phyloP scores from a whole-genome alignment of 257 asterid genomes.

The Solanum sitiens region DNA sequence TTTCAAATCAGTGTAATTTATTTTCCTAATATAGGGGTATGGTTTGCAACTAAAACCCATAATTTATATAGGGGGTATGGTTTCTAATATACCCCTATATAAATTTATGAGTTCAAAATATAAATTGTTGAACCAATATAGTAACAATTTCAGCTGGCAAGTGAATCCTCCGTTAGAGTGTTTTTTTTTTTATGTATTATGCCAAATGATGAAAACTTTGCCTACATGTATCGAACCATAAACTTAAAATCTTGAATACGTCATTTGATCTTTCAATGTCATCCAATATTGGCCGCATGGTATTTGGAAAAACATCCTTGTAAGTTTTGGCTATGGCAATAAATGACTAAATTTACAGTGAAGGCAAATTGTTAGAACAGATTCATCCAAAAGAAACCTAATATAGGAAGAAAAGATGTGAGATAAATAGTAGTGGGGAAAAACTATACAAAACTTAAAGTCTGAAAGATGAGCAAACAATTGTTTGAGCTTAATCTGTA shows the following conservation, averaged over 20 bases:
- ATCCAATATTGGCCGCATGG: neutral
- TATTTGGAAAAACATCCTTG: neutral
- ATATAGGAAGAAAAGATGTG: neutral
- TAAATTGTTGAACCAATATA: too few relatives aligned
- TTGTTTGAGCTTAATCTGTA: neutral
- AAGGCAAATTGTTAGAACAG: neutral
- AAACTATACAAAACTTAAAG: neutral
- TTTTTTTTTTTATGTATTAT: too few relatives aligned
- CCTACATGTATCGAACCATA: neutral
- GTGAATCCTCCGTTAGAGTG: too few relatives aligned
- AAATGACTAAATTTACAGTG: neutral
- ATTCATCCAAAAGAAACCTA: neutral
- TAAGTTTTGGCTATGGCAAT: neutral
- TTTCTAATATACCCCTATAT: too few relatives aligned
- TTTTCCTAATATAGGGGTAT: neutral
- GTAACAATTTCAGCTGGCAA: too few relatives aligned
- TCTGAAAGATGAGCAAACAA: neutral
- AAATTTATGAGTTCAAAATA: too few relatives aligned
- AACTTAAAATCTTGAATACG: neutral
- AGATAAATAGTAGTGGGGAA: neutral
- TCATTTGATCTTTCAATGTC: neutral
- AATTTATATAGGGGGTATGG: too few relatives aligned
- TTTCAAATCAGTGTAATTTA: neutral
- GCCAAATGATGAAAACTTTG: neutral
- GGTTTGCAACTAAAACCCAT: too few relatives aligned